phyloP scores from a whole-genome alignment of 2,329 filamentous ascomycete genomes.

The Xylariaceae sp. region DNA sequence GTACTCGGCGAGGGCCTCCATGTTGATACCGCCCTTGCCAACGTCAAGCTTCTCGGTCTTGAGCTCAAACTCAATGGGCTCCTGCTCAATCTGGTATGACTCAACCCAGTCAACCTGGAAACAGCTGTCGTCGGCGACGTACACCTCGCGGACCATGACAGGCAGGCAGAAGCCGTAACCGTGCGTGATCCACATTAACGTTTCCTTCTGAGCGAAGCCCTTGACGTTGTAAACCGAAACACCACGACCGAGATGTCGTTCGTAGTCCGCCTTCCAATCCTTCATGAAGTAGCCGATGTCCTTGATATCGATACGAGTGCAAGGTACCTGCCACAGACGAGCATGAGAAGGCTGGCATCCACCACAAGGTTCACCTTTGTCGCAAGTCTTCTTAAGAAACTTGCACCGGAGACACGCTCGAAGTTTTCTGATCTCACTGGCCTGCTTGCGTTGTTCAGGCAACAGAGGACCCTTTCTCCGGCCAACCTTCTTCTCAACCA shows the following conservation, averaged over 20 bases:
- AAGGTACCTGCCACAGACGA: slow-evolving; percentile 93
- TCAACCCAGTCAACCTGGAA: slow-evolving; percentile 94
- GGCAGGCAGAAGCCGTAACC: slow-evolving; percentile 91
- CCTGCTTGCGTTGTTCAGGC: slow-evolving; percentile 92
- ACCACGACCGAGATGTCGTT: slow-evolving; percentile 78
- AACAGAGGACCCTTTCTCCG: slow-evolving; percentile 83
- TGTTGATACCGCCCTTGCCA: slow-evolving; percentile 80
- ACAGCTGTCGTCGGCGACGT: slow-evolving; percentile 84
- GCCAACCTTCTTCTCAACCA: slow-evolving; percentile 84
- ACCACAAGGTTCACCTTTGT: slow-evolving; percentile 93
- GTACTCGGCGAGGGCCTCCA: slow-evolving; percentile 78
- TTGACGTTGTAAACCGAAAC: slow-evolving; percentile 95
- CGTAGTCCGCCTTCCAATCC: slow-evolving; percentile 96
- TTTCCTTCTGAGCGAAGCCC: slow-evolving; percentile 65
- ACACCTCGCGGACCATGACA: slow-evolving; percentile 90
- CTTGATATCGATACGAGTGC: slow-evolving; percentile 97
- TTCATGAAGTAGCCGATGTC: slow-evolving; percentile 99
- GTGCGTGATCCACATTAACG: slow-evolving; percentile 85
- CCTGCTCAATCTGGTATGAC: slow-evolving; percentile 60
- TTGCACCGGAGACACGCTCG: slow-evolving; percentile 93
- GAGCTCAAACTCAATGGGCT: slow-evolving; percentile 76
- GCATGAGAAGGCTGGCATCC: slow-evolving; percentile 95
- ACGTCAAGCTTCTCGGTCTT: slow-evolving; percentile 85
- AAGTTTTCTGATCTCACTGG: slow-evolving; percentile 92
- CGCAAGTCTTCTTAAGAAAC: slow-evolving; percentile 98